Base-by-base conservation (phyloP, 331 rosid species). In the Dryas integrifolia region DNA sequence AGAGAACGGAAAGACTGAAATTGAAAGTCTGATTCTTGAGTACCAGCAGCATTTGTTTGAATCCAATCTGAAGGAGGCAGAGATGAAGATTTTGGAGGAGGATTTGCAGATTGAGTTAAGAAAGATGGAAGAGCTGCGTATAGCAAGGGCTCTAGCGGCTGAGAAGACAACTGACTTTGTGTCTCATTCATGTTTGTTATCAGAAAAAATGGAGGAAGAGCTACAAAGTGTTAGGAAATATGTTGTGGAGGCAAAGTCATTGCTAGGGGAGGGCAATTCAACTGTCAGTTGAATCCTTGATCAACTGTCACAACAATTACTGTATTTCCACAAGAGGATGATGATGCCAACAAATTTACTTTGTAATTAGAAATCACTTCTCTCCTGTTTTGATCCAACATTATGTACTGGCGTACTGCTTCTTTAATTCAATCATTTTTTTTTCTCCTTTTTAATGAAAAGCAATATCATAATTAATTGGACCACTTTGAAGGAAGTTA, bases 211-310 rank as follows among this genome's bases (percentile, higher is more conserved):
- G 47, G 83, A 85, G 62, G 85, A 80, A 74, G 90, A 86, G 56
- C 75, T 94, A 66, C 85, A 74, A 53, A 75, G 79, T 64, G 74
- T 88, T 43, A 79, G 81, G 40, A 72, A 81, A 53, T 84, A 80
- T 2, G 82, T 94, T 68, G 18, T 80, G 59, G 96, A 89, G 85
- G 90, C 95, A 70, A 89, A 72, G 62, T 60, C 71, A 51, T 82
- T 89, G 83, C 75, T 91, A 60, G 84, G 73, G 7, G 76, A 75
- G 63, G 88, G 80, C 78, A 69, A 65, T 79, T 82, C 82, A 81
- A 82, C 58, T 72, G 82, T 83, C 86, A 52, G 81, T 82, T 83
- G 71, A 86, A 75, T 48, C 46, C 46, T 80, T 35, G 2, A 60
- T 73, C 63, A 48, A 72, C 69, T 67, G 53, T 47, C 46, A 45